Evolutionary conservation across 352 stramenopile genomes (phyloP).

Genomic region (Peronospora belbahrii): DNA sequence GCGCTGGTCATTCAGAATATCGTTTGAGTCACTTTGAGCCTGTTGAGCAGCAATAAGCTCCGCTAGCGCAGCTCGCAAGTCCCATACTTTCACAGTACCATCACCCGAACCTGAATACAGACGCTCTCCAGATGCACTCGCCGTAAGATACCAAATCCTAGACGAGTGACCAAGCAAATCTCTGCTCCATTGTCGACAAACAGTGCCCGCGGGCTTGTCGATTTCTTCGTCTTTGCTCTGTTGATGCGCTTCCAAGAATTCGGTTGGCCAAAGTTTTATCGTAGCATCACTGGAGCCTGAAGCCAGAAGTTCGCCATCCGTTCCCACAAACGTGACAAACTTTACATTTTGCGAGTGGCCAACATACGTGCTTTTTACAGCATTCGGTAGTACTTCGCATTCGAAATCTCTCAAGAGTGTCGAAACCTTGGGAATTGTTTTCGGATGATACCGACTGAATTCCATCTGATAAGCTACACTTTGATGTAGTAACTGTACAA

Average conservation of each 20-base stretch:
- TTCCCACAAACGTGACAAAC: conserved; percentile 80
- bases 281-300: conserved; percentile 81
- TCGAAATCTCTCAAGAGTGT: conserved; percentile 82
- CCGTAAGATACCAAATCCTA: conserved; percentile 76
- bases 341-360: conserved; percentile 86
- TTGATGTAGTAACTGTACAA: conserved; percentile 79
- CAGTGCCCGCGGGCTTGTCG: conserved; percentile 25
- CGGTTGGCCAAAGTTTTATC: conserved; percentile 81
- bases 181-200: conserved; percentile 49
- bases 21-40: conserved; percentile 28
- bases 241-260: conserved; percentile 27
- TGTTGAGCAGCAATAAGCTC: conserved; percentile 33
- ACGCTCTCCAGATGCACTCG: conserved; percentile 51
- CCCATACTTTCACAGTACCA: conserved; percentile 82
- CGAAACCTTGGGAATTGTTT: conserved; percentile 79
- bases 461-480: conserved; percentile 87
- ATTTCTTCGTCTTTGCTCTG: conserved; percentile 19
- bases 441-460: conserved; percentile 82
- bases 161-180: conserved; percentile 73
- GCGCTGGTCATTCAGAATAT: conserved; percentile 24
- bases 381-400: conserved; percentile 80
- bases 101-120: conserved; percentile 78
- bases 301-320: conserved; percentile 74
- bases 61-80: conserved; percentile 52
- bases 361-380: conserved; percentile 80